These are phyloP conservation scores for Ceratocystis alfenasii DNA, from an alignment of 2,329 filamentous ascomycete genomes.

Conservation along the genomic window DNA sequence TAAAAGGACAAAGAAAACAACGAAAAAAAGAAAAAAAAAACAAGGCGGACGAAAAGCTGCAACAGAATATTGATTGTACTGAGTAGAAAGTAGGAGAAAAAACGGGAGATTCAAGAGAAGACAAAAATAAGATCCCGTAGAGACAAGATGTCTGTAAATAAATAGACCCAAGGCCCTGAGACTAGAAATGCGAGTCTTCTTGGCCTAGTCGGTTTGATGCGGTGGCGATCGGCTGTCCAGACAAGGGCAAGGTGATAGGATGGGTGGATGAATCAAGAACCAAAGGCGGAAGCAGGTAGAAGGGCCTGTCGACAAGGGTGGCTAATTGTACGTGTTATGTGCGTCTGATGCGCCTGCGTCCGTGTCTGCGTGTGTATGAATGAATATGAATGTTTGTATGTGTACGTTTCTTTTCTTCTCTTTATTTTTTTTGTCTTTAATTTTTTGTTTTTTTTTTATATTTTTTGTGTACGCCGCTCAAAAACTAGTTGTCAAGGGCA, in stretches of 20 bases:
- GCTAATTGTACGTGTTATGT: not conserved
- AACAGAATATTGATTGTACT: not conserved
- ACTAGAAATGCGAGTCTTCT: not conserved
- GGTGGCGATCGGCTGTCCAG: conserved; percentile 5
- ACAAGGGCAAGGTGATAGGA: not conserved
- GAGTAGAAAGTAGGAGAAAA: not conserved
- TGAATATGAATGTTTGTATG: not conserved
- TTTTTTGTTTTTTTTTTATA: not conserved
- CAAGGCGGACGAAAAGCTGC: not conserved
- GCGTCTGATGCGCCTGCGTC: not conserved
- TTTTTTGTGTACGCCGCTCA: not conserved
- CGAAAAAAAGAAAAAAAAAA: not conserved
- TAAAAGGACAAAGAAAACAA: not conserved
- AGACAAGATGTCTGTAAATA: not conserved
- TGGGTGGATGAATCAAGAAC: not conserved
- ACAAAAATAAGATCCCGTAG: not conserved
- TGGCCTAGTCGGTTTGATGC: not conserved
- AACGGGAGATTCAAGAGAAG: not conserved
- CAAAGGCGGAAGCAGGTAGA: not conserved
- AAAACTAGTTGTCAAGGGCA: not conserved
- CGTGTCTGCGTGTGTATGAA: not conserved
- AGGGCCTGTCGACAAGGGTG: not conserved
- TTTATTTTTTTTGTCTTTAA: not conserved
- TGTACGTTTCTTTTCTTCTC: not conserved
- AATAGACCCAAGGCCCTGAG: not conserved